phyloP scores from a whole-genome alignment of 2,329 filamentous ascomycete genomes.

The Neofusicoccum sp. region DNA sequence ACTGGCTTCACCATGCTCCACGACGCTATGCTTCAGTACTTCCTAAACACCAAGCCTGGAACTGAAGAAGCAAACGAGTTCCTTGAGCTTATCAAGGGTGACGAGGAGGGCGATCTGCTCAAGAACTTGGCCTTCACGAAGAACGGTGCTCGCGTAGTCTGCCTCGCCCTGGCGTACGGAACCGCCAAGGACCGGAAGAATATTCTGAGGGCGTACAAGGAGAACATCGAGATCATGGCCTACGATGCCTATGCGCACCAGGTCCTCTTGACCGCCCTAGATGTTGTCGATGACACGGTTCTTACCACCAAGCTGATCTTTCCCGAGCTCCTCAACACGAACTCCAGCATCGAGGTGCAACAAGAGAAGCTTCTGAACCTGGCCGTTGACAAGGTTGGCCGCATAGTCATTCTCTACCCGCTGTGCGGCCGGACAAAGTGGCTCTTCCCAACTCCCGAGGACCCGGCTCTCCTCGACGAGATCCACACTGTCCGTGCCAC shows the following conservation, averaged over 20 bases:
- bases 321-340: slow-evolving; percentile 70
- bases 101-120: slow-evolving; percentile 75
- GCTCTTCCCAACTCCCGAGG: slow-evolving; percentile 55
- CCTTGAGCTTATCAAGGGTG: slow-evolving; percentile 85
- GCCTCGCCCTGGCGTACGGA: slow-evolving; percentile 79
- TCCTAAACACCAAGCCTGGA: slow-evolving; percentile 74
- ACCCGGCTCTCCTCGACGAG: slow-evolving; percentile 71
- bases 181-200: slow-evolving; percentile 91
- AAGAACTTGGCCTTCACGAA: slow-evolving; percentile 97
- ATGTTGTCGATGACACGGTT: slow-evolving; percentile 93
- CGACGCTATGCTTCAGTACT: slow-evolving; percentile 98
- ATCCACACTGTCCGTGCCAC: slow-evolving; percentile 76
- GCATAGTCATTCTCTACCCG: slow-evolving; percentile 75
- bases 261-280: slow-evolving; percentile 82
- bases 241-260: slow-evolving; percentile 77
- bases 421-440: slow-evolving; percentile 68
- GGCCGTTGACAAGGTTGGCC: slow-evolving; percentile 66
- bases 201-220: slow-evolving; percentile 86
- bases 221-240: slow-evolving; percentile 83
- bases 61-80: slow-evolving; percentile 85
- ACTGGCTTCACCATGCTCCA: slow-evolving; percentile 97
- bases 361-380: slow-evolving; percentile 66
- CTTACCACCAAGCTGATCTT: slow-evolving; percentile 84
- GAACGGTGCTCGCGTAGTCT: slow-evolving; percentile 80
- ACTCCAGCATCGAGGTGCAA: slow-evolving; percentile 45